A percentile compares a stretch with the other conserved stretches of the same genome.
Conservation (phyloP, 2,329 filamentous ascomycete genomes). For the Aspergillus sclerotialis region DNA sequence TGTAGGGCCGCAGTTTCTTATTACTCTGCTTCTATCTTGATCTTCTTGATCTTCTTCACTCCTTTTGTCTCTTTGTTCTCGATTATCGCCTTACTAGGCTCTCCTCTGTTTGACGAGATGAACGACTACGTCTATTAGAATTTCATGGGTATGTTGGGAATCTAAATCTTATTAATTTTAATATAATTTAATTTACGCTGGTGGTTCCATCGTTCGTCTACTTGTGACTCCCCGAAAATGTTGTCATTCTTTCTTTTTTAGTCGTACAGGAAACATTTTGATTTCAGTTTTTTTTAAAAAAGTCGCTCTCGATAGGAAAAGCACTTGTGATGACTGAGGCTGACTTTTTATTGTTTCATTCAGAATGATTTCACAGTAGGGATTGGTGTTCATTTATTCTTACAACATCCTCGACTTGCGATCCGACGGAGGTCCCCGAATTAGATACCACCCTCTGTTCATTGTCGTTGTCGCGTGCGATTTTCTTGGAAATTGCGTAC, state of each 20-base stretch:
- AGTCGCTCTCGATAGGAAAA: conserved; percentile 1
- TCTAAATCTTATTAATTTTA: too few relatives aligned
- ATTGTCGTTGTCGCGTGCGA: too few relatives aligned
- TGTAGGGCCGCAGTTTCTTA: neutral
- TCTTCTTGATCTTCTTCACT: neutral
- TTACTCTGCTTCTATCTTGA: neutral
- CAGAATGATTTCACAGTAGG: neutral
- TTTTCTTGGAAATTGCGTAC: conserved; percentile 5
- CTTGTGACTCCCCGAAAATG: conserved; percentile 1
- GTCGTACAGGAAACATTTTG: neutral
- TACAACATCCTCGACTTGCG: conserved; percentile 1
- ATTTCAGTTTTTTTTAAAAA: neutral
- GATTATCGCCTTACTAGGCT: neutral
- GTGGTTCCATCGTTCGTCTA: conserved; percentile 4
- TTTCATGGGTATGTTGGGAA: conserved; percentile 11
- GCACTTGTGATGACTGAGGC: conserved; percentile 1
- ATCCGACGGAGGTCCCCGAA: neutral
- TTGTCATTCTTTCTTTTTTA: conserved; percentile 4
- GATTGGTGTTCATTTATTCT: neutral
- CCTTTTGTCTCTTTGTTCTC: neutral
- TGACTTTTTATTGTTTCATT: conserved; percentile 1
- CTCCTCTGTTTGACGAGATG: neutral
- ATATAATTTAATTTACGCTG: neutral
- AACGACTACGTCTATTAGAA: neutral
- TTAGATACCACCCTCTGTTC: neutral